phyloP scores from a whole-genome alignment of 805 yeast genomes.

The Candida ulmi region DNA sequence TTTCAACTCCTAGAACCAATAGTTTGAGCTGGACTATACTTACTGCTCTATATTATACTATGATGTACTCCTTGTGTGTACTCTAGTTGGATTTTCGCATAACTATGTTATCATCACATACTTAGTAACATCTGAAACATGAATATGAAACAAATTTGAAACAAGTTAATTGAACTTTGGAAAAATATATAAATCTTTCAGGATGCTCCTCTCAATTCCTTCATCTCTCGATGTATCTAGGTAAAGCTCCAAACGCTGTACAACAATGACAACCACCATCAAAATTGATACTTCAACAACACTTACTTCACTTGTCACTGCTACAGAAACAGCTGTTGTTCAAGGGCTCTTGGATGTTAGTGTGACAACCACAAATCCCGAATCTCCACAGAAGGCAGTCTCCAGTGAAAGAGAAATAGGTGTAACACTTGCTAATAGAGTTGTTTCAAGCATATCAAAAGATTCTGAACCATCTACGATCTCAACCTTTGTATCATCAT shows the following conservation, averaged over 20 bases:
- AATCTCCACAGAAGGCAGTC: no score
- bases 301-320: constrained; percentile 1
- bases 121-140: neutral
- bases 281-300: constrained; percentile 2
- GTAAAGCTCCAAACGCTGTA: no score
- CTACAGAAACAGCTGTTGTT: constrained; percentile 8
- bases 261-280: constrained; percentile 7
- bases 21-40: no score
- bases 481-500: constrained; percentile 1
- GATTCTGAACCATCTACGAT: neutral
- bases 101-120: neutral
- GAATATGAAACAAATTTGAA: neutral
- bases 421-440: neutral
- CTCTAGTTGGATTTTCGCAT: neutral
- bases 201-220: no score
- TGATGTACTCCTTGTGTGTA: no score
- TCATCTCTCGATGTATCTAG: no score
- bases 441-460: neutral
- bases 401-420: no score
- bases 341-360: constrained; percentile 7
- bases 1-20: no score
- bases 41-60: no score
- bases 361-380: neutral
- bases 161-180: neutral
- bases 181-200: neutral